Evolutionary conservation across 345 rosid genomes (phyloP), one percentile per base, ranked within the genome.

Genomic region (Limnanthes douglasii): DNA sequence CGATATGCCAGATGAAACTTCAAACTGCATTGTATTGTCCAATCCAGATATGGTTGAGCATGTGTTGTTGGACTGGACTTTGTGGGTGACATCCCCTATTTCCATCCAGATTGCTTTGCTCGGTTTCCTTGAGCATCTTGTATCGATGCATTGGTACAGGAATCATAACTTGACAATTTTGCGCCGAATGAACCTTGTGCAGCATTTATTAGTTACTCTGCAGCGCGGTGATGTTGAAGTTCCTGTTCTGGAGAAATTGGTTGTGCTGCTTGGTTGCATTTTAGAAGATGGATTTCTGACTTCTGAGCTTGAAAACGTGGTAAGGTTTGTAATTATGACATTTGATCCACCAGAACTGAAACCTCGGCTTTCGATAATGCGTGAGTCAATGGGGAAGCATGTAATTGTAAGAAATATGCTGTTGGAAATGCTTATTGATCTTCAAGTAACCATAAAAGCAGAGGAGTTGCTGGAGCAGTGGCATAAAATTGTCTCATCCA

Each of bases 71-170:
- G 99, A 92, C 56, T 92, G 99, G 99, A 92, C 99, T 15, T 51
- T 92, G 45, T 92, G 99, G 99, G 99, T 85, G 21, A 62, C 78
- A 30, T 75, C 99, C 48, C 68, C 96, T 18, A 80, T 92, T 54
- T 64, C 94, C 23, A 78, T 85, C 62, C 99, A 92, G 68, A 85
- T 85, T 67, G 62, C 96, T 15, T 68, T 92, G 40, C 73, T 92
- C 39, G 80, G 90, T 27, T 92, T 92, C 66, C 90, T 92, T 53
- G 99, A 92, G 68, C 84, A 92, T 60, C 72, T 92, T 43, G 99
- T 92, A 36, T 92, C 99, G 31, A 92, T 85, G 99, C 93, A 92
- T 54, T 85, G 99, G 96, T 92, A 92, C 56, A 71, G 99, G 65
- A 84, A 71, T 64, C 99, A 92, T 65, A 92, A 92, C 69, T 94